These are phyloP conservation scores for Talinum fruticosum DNA, from an alignment of 148 eudicot species.

Conservation along the genomic window DNA sequence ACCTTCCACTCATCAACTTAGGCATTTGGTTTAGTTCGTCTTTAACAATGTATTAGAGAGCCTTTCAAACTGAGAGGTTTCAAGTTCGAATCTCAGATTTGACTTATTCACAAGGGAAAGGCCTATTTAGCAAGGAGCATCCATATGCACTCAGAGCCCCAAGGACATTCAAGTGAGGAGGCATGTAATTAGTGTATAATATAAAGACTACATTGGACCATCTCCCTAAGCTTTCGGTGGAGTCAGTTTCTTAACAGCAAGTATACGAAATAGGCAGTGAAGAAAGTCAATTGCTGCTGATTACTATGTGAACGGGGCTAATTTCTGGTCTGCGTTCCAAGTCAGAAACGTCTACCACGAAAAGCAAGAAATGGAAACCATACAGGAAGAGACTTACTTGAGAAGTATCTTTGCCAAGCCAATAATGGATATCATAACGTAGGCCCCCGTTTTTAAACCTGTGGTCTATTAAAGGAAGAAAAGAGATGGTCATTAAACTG, in stretches of 20 bases:
- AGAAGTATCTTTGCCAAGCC: constrained; percentile 71
- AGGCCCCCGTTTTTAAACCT: constrained; percentile 43
- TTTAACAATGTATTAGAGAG: not conserved
- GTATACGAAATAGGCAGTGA: not conserved
- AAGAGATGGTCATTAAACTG: not conserved
- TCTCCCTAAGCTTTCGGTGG: constrained; percentile 24
- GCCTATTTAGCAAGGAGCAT: too few relatives aligned
- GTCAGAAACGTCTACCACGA: too few relatives aligned
- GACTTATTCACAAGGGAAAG: not conserved
- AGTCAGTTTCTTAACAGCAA: constrained; percentile 23
- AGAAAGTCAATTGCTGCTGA: not conserved
- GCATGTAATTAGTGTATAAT: not conserved
- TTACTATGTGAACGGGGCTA: too few relatives aligned
- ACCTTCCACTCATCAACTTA: not conserved
- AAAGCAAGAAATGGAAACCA: not conserved
- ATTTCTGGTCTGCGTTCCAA: too few relatives aligned
- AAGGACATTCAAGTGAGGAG: not conserved
- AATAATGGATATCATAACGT: constrained; percentile 66
- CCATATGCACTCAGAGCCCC: too few relatives aligned
- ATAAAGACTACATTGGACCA: not conserved
- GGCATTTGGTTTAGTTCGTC: not conserved
- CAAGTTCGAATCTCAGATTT: not conserved
- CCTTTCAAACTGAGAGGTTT: not conserved
- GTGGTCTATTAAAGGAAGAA: constrained; percentile 2
- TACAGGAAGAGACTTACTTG: constrained; percentile 35